Conservation (phyloP, 2,329 filamentous ascomycete genomes). For the Penicillium italicum region DNA sequence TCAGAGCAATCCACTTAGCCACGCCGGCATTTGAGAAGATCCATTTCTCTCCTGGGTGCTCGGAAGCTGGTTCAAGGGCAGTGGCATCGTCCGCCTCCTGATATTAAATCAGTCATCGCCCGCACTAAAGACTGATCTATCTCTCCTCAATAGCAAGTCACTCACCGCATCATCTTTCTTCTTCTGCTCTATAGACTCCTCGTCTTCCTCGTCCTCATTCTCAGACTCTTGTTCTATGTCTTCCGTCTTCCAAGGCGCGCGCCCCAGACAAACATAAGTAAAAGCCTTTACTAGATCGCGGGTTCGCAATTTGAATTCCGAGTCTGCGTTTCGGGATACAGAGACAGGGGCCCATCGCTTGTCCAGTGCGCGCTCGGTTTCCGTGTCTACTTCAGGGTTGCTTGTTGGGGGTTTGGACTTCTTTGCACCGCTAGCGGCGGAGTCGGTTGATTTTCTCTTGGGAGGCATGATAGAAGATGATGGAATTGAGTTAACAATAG, state of each 20-base stretch:
- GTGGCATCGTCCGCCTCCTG: neutral
- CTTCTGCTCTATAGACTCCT: neutral
- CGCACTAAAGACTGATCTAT: neutral
- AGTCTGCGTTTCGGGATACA: neutral
- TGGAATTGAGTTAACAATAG: too few species aligned
- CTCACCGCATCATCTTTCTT: neutral
- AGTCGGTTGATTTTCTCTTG: neutral
- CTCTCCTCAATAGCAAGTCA: neutral
- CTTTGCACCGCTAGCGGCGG: neutral
- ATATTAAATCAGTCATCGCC: neutral
- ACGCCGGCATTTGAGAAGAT: neutral
- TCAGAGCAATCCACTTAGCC: neutral
- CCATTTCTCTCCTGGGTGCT: neutral
- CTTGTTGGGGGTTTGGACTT: neutral
- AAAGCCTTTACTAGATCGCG: neutral
- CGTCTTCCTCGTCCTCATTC: neutral
- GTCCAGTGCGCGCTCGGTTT: neutral
- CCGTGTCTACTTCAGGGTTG: neutral
- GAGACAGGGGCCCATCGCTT: neutral
- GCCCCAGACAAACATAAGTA: neutral
- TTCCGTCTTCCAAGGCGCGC: neutral
- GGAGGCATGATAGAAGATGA: neutral
- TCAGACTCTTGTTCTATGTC: neutral
- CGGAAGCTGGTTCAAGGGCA: neutral
- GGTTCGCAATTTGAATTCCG: neutral